Percentiles rank a stretch among this genome's conserved stretches.
Conservation (phyloP, 2,329 filamentous ascomycete genomes). For the Stromatinia cepivora region DNA sequence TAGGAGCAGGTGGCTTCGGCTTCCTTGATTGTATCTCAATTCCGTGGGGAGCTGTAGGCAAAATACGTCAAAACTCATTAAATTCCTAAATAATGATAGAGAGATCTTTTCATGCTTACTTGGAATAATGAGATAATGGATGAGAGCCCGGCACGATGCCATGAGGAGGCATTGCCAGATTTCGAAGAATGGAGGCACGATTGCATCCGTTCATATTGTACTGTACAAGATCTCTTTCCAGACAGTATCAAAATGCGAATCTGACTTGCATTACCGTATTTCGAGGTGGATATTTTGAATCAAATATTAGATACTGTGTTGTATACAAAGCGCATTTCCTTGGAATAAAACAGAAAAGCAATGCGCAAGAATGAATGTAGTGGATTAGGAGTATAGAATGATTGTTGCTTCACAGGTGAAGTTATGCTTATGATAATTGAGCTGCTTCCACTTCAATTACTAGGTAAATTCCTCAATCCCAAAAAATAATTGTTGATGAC, state of each 20-base stretch:
- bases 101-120: neutral
- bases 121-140: neutral
- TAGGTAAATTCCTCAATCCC: too few relatives aligned
- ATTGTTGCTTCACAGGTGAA: neutral
- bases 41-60: conserved; percentile 1
- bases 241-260: conserved; percentile 7
- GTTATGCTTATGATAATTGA: neutral
- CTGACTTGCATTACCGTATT: conserved; percentile 9
- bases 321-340: neutral
- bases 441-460: too few relatives aligned
- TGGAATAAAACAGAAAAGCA: neutral
- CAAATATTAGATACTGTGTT: neutral
- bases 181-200: conserved; percentile 36
- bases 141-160: conserved; percentile 14
- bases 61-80: neutral
- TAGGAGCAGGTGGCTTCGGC: neutral
- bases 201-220: conserved; percentile 40
- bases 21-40: neutral
- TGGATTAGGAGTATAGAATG: neutral
- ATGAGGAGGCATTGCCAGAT: conserved; percentile 33
- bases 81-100: neutral
- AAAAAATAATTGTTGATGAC: conserved; percentile 3
- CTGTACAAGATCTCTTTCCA: conserved; percentile 9
- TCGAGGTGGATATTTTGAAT: neutral
- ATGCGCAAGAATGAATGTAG: neutral